These are phyloP conservation scores for Oemleria cerasiformis DNA, from an alignment of 306 rosid species.

Conservation along the genomic window DNA sequence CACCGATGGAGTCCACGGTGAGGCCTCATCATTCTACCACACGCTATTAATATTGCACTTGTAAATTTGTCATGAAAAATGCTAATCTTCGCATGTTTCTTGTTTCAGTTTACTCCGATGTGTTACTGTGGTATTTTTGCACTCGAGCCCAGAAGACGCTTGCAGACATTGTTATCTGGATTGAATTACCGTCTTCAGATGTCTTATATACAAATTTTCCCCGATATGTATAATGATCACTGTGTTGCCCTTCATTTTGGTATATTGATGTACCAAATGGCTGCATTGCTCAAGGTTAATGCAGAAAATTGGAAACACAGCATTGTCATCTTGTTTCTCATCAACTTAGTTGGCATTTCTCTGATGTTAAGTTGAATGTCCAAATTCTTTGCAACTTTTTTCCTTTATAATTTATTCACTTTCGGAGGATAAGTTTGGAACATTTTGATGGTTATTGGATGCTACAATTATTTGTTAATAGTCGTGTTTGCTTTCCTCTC, in stretches of 20 bases:
- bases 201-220: not conserved
- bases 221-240: not conserved
- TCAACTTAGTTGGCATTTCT: not conserved
- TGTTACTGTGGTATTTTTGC: not conserved
- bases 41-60: not conserved
- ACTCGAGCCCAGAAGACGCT: not conserved
- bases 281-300: not conserved
- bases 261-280: constrained; percentile 11
- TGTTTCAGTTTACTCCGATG: constrained; percentile 13
- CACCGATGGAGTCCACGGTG: constrained; percentile 18
- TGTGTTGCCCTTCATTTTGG: not conserved
- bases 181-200: constrained; percentile 12
- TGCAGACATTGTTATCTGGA: not conserved
- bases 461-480: not conserved
- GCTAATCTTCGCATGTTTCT: not conserved
- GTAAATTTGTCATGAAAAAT: not conserved
- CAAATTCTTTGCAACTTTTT: not conserved
- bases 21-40: not conserved
- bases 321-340: constrained; percentile 5
- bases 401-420: not conserved
- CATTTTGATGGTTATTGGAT: not conserved
- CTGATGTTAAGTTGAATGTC: not conserved
- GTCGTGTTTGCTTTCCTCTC: not conserved
- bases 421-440: not conserved
- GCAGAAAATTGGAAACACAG: constrained; percentile 17